Percentiles rank a stretch among this genome's conserved stretches.
phyloP scores from a whole-genome alignment of 2,329 filamentous ascomycete genomes.

The Fusarium sp. region DNA sequence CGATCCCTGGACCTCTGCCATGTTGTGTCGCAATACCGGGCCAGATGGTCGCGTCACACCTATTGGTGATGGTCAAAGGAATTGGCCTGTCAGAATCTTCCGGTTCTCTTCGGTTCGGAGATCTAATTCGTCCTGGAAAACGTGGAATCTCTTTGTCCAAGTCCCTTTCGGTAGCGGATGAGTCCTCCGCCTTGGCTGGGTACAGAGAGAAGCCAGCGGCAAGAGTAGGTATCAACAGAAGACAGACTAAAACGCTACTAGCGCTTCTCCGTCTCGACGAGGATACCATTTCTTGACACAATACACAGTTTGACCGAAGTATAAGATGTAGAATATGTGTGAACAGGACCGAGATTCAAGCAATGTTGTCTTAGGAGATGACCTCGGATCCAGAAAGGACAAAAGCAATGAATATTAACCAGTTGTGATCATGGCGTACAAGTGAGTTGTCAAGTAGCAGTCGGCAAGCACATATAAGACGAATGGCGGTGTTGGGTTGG shows the following conservation, averaged over 20 bases:
- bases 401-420: constrained; percentile 17
- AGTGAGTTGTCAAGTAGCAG: constrained; percentile 17
- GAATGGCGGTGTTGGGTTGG: constrained; percentile 9
- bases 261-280: constrained; percentile 18
- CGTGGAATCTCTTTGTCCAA: constrained; percentile 45
- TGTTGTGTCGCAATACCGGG: constrained; percentile 78
- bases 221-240: constrained; percentile 35
- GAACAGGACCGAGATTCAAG: constrained; percentile 1
- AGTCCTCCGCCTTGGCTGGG: constrained; percentile 20
- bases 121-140: constrained; percentile 40
- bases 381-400: constrained; percentile 9
- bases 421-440: constrained; percentile 17
- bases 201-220: constrained; percentile 36
- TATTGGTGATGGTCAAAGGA: constrained; percentile 75
- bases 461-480: constrained; percentile 20
- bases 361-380: background rate
- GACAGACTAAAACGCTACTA: constrained; percentile 33
- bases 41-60: constrained; percentile 76
- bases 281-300: constrained; percentile 28
- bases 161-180: constrained; percentile 27
- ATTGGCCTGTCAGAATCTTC: constrained; percentile 49
- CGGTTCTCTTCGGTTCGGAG: constrained; percentile 29
- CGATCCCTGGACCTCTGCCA: constrained; percentile 71
- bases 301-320: background rate
- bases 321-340: background rate